A percentile compares a stretch with the other conserved stretches of the same genome.
Conservation (phyloP, 2,329 filamentous ascomycete species). For the Aspergillus oerlinghausenensis region DNA sequence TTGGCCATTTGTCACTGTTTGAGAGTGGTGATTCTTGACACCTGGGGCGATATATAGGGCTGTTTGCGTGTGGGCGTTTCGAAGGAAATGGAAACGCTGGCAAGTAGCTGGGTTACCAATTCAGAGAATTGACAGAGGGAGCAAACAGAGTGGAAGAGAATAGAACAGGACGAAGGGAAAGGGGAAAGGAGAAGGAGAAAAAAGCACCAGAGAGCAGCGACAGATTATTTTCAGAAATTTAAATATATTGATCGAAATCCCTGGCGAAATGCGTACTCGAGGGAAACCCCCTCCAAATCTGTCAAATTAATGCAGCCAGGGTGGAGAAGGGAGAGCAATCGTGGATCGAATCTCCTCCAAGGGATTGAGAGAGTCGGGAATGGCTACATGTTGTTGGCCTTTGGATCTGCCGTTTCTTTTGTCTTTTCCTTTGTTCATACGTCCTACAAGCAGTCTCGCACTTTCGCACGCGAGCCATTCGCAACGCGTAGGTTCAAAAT, state of each 20-base stretch:
- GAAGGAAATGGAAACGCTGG: conserved; percentile 3
- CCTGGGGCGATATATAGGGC: background rate
- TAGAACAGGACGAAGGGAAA: conserved; percentile 1
- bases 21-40: conserved; percentile 2
- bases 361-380: conserved; percentile 5
- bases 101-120: conserved; percentile 2
- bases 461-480: background rate
- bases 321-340: conserved; percentile 19
- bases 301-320: conserved; percentile 19
- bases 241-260: conserved; percentile 7
- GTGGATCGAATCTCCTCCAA: conserved; percentile 19
- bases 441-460: background rate
- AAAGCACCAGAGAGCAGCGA: conserved; percentile 3
- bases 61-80: background rate
- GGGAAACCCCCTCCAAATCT: conserved; percentile 12
- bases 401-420: conserved; percentile 1
- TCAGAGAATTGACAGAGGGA: conserved; percentile 3
- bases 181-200: conserved; percentile 5
- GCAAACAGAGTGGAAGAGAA: conserved; percentile 4
- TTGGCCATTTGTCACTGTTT: conserved; percentile 29
- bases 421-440: conserved; percentile 1
- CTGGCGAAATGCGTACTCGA: conserved; percentile 12
- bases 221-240: background rate
- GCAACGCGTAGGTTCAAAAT: background rate
- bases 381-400: conserved; percentile 6